phyloP scores from a whole-genome alignment of 75 land plant genomes.

The Cupressus sempervirens region DNA sequence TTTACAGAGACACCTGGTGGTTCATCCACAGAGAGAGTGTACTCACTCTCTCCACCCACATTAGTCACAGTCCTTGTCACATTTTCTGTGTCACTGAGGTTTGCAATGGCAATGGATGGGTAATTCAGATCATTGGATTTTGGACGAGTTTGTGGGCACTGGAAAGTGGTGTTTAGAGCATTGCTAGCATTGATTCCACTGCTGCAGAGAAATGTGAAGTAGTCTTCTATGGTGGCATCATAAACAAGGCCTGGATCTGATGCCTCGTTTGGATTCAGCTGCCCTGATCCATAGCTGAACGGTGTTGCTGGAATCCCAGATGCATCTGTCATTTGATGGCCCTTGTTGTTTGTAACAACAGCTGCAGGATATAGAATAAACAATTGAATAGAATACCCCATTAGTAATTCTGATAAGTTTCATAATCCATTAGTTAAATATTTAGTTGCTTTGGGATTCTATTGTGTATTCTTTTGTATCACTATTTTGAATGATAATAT shows the following conservation, averaged over 20 bases:
- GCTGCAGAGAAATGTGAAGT: conserved; percentile 47
- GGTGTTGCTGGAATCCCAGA: conserved; percentile 38
- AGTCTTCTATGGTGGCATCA: conserved; percentile 50
- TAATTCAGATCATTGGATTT: conserved; percentile 45
- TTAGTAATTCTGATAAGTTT: not conserved
- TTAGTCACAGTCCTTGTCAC: conserved; percentile 68
- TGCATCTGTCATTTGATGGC: conserved; percentile 19
- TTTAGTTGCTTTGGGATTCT: too few relatives aligned
- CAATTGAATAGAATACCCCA: not conserved
- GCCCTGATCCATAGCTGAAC: conserved; percentile 59
- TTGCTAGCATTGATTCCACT: not conserved
- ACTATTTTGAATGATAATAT: too few relatives aligned
- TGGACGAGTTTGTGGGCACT: conserved; percentile 30
- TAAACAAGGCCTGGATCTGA: conserved; percentile 67
- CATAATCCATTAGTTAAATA: not conserved
- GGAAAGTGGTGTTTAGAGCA: conserved; percentile 13
- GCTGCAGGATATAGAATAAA: conserved; percentile 28
- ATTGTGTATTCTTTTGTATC: too few relatives aligned
- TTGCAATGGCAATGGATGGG: conserved; percentile 17
- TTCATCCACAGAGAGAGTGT: conserved; percentile 28
- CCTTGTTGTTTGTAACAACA: conserved; percentile 22
- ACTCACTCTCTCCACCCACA: conserved; percentile 46
- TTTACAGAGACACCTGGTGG: conserved; percentile 49
- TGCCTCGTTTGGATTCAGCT: conserved; percentile 47
- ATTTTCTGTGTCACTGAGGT: conserved; percentile 30